Conservation (phyloP, 1,284 basidiomycete genomes). For the Malassezia sympodialis region DNA sequence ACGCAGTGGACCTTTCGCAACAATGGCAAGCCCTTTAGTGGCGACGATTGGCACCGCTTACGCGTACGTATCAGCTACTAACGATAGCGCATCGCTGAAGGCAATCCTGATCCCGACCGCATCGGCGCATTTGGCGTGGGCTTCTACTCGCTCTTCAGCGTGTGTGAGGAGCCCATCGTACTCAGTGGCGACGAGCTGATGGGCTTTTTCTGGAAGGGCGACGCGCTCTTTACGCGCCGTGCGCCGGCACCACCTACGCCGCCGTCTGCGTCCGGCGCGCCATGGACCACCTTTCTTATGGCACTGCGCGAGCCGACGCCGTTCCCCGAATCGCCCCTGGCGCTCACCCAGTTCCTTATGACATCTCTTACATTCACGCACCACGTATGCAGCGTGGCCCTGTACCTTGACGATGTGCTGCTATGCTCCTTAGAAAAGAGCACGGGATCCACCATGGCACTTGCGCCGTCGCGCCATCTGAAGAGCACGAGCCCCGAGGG, state of each 20-base stretch:
- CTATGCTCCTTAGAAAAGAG: constrained; percentile 67
- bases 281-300: constrained; percentile 90
- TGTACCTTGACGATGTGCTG: constrained; percentile 58
- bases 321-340: constrained; percentile 68
- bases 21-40: constrained; percentile 56
- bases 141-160: constrained; percentile 53
- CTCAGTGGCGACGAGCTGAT: constrained; percentile 71
- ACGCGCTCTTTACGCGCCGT: constrained; percentile 37
- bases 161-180: constrained; percentile 75
- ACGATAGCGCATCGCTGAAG: constrained; percentile 48
- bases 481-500: constrained; percentile 50
- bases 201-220: constrained; percentile 85
- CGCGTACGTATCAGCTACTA: constrained; percentile 19
- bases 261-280: constrained; percentile 34
- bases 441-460: constrained; percentile 55
- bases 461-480: constrained; percentile 56
- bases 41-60: constrained; percentile 45
- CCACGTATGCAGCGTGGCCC: constrained; percentile 61
- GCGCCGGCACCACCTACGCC: constrained; percentile 26
- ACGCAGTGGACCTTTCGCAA: constrained; percentile 62
- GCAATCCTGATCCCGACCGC: constrained; percentile 53
- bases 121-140: constrained; percentile 53
- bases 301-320: constrained; percentile 69
- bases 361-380: constrained; percentile 92
- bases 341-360: constrained; percentile 77